Conservation (phyloP, 306 rosid genomes). For the Carpinus viminea region DNA sequence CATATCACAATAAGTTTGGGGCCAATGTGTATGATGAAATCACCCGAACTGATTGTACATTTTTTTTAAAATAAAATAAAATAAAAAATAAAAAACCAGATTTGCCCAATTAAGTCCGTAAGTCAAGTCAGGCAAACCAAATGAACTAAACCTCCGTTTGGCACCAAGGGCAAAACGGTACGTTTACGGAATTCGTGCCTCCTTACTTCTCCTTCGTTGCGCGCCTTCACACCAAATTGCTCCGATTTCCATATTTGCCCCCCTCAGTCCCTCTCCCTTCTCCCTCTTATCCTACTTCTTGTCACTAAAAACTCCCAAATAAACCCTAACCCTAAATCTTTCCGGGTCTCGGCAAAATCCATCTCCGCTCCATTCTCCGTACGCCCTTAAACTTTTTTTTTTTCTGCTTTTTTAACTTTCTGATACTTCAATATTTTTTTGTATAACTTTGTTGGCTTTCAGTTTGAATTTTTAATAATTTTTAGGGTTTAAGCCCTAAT, state of each 20-base stretch:
- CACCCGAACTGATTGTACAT: too few relatives aligned
- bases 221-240: constrained; percentile 26
- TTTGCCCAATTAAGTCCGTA: too few relatives aligned
- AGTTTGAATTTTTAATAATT: neutral
- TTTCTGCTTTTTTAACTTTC: neutral
- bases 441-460: neutral
- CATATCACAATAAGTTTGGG: too few relatives aligned
- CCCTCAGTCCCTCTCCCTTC: neutral
- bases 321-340: constrained; percentile 25
- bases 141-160: too few relatives aligned
- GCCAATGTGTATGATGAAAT: too few relatives aligned
- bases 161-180: constrained; percentile 23
- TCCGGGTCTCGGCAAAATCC: neutral
- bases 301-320: neutral
- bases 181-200: neutral
- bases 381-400: constrained; percentile 21
- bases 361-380: constrained; percentile 2
- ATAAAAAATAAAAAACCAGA: too few relatives aligned
- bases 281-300: neutral
- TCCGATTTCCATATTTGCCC: constrained; percentile 8
- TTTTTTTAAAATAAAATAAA: too few relatives aligned
- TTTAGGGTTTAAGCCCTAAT: constrained; percentile 23
- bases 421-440: neutral
- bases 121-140: too few relatives aligned
- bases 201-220: constrained; percentile 13